Evolutionary conservation across 495 filamentous ascomycete genomes (phyloP), one percentile per base, ranked within the genome.

Genomic region (Hyaloscypha finlandica): DNA sequence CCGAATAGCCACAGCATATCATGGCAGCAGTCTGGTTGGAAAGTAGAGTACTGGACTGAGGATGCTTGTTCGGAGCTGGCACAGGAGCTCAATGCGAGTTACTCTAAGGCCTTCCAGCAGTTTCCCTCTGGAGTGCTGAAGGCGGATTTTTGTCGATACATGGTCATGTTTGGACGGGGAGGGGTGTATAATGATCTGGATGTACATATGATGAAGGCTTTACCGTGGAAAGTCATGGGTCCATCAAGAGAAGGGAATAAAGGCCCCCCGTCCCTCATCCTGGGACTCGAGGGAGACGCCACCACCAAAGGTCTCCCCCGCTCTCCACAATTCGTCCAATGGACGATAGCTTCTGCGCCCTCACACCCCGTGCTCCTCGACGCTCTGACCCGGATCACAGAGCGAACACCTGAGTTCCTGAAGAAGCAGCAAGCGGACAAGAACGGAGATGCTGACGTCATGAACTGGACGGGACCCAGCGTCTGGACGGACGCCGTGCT

Each of bases 1-100:
- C 53, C 53, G 22, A 56, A 56, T 29, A 56, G 53, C 16, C 53
- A 56, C 22, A 56, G 53, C 29, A 56, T 56, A 56, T 56, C 53
- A 56, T 56, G 53, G 53, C 53, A 56, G 53, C 53, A 56, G 20
- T 56, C 53, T 31, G 53, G 53, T 5, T 56, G 53, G 53, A 56
- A 56, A 30, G 22, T 30, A 6, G 53, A 56, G 29, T 56, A 56
- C 53, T 56, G 53, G 53, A 56, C 22, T 29, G 53, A 56, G 20
- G 53, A 29, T 56, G 53, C 53, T 25, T 56, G 53, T 56, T 56
- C 22, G 11, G 53, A 56, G 53, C 53, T 56, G 19, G 53, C 53
- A 6, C 53, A 56, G 29, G 53, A 30, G 19, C 20, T 56, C n/a
- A 56, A 56, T 56, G 20, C 20, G 5, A 56, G 22, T 30, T 56